Percentiles rank a stretch among this genome's conserved stretches.
Evolutionary conservation across 345 rosid genomes (phyloP).

Genomic region (Pistacia atlantica): DNA sequence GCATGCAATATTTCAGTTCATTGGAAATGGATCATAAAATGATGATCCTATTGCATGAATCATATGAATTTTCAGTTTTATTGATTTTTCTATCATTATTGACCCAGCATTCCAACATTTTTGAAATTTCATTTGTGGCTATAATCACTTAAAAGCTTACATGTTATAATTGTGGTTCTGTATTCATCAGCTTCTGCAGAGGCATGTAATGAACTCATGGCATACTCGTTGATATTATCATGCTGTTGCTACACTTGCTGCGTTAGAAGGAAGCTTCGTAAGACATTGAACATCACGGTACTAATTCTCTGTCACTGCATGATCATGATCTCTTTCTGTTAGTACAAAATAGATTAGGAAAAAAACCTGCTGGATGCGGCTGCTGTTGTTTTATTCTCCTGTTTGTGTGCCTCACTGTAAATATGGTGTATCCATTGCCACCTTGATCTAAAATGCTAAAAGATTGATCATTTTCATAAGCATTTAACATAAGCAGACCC

Average conservation of each 20-base stretch:
- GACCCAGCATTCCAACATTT: background rate
- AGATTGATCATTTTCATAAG: background rate
- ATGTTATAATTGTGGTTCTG: constrained; percentile 1
- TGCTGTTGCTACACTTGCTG: constrained; percentile 99
- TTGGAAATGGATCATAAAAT: background rate
- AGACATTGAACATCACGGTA: constrained; percentile 81
- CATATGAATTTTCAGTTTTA: background rate
- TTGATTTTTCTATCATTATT: background rate
- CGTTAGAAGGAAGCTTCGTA: constrained; percentile 88
- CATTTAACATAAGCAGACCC: background rate
- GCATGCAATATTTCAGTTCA: background rate
- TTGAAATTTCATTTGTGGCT: constrained; percentile 8
- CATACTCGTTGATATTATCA: constrained; percentile 85
- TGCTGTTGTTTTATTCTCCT: background rate
- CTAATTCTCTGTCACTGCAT: constrained; percentile 19
- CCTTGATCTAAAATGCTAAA: background rate
- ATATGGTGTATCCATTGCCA: constrained; percentile 7
- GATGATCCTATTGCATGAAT: background rate
- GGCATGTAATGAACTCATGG: constrained; percentile 94
- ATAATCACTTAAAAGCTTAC: constrained; percentile 23
- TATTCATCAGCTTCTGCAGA: constrained; percentile 81
- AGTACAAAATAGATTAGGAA: background rate
- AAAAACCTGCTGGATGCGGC: background rate
- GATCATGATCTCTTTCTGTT: constrained; percentile 4
- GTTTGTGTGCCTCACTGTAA: background rate